A percentile compares a stretch with the other conserved stretches of the same genome.
Conservation (phyloP, 805 yeast species). For the Candida sithepensis region DNA sequence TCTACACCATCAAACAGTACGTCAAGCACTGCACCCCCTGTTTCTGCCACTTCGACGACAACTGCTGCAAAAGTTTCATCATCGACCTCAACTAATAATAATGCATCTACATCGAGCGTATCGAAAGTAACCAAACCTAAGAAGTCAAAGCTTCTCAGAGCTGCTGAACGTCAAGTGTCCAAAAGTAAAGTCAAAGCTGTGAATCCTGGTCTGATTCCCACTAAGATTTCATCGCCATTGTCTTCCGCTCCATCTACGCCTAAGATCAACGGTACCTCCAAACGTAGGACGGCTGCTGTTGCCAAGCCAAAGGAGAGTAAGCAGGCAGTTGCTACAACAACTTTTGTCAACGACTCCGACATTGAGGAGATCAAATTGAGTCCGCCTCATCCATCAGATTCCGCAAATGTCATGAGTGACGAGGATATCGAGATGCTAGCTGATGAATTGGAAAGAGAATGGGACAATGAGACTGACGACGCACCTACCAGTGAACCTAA, state of each 20-base stretch:
- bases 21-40: no score
- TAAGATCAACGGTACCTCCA: background rate
- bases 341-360: conserved; percentile 11
- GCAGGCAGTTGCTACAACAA: background rate
- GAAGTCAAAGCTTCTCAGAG: conserved; percentile 19
- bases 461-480: conserved; percentile 6
- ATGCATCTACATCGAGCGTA: background rate
- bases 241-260: conserved; percentile 2
- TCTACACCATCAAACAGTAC: no score
- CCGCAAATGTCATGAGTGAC: conserved; percentile 10
- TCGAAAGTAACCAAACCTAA: conserved; percentile 10
- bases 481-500: background rate
- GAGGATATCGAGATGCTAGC: conserved; percentile 23
- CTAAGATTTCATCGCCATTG: background rate
- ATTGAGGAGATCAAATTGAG: conserved; percentile 17
- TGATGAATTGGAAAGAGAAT: conserved; percentile 24
- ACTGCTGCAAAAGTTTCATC: no score
- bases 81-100: no score
- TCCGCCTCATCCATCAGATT: conserved; percentile 1
- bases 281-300: background rate
- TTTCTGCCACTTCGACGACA: no score
- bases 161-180: conserved; percentile 18
- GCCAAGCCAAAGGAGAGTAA: background rate
- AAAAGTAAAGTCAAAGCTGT: conserved; percentile 5
- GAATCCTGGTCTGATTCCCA: background rate